phyloP scores from a whole-genome alignment of 2,329 filamentous ascomycete species.

The Microsporum audouinii region DNA sequence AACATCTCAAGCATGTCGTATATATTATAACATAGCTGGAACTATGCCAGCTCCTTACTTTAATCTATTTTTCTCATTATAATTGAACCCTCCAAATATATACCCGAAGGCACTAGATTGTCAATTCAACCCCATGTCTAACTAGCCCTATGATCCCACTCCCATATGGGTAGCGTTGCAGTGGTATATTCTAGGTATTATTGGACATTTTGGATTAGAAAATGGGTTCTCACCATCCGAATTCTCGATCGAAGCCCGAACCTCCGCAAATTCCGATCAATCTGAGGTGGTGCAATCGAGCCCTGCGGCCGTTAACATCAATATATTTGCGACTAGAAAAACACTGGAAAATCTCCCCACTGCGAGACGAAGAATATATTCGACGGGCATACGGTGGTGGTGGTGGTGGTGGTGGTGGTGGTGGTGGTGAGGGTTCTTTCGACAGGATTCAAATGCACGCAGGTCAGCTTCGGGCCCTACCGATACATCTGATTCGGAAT shows the following conservation, averaged over 20 bases:
- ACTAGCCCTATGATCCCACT: background rate
- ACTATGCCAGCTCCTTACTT: background rate
- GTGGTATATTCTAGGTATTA: background rate
- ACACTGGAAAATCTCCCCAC: conserved; percentile 26
- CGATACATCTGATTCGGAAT: conserved; percentile 23
- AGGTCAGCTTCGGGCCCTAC: conserved; percentile 10
- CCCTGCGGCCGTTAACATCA: conserved; percentile 33
- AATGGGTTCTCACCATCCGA: conserved; percentile 9
- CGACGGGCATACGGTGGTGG: conserved; percentile 12
- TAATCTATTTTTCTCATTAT: background rate
- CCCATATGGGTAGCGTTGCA: background rate
- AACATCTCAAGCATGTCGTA: background rate
- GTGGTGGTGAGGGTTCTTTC: background rate
- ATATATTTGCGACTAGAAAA: conserved; percentile 32
- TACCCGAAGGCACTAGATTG: background rate
- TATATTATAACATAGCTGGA: background rate
- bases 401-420: background rate
- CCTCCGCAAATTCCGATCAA: conserved; percentile 26
- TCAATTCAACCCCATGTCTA: background rate
- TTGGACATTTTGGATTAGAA: background rate
- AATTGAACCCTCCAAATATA: background rate
- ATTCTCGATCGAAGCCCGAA: conserved; percentile 12
- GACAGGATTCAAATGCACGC: background rate
- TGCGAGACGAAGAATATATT: conserved; percentile 14
- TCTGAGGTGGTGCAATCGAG: conserved; percentile 34